Conservation (phyloP, 108 stramenopile species). For the Skeletonema grethae region DNA sequence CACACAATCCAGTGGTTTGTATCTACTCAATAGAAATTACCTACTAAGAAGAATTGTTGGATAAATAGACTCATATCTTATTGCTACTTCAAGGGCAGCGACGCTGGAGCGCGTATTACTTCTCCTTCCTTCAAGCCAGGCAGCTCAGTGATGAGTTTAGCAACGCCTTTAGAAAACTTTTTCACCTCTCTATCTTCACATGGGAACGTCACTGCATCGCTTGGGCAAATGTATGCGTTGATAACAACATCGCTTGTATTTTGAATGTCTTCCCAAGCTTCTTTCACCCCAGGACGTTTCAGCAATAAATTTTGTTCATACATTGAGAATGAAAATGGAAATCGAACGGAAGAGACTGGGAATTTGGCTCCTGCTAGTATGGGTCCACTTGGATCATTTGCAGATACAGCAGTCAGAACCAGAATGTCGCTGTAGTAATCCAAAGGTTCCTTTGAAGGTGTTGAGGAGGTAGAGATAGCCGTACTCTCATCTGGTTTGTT, state of each 20-base stretch:
- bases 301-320: slow-evolving; percentile 45
- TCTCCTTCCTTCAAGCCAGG: slow-evolving; percentile 45
- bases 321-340: slow-evolving; percentile 49
- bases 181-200: slow-evolving; percentile 38
- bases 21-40: slow-evolving; percentile 1
- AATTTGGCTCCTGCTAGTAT: slow-evolving; percentile 52
- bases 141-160: slow-evolving; percentile 41
- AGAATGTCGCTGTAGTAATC: slow-evolving; percentile 39
- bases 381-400: slow-evolving; percentile 19
- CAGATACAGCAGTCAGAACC: slow-evolving; percentile 47
- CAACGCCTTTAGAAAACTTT: slow-evolving; percentile 38
- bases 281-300: slow-evolving; percentile 17
- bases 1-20: slow-evolving; percentile 3
- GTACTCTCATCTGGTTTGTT: background rate
- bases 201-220: slow-evolving; percentile 38
- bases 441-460: slow-evolving; percentile 1
- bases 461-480: background rate
- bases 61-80: background rate
- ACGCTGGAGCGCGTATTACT: slow-evolving; percentile 44
- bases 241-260: slow-evolving; percentile 35
- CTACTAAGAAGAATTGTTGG: background rate
- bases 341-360: slow-evolving; percentile 36
- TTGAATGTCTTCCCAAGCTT: slow-evolving; percentile 12
- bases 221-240: slow-evolving; percentile 38
- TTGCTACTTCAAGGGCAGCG: slow-evolving; percentile 40